Conservation (phyloP, 192 early-diverging fungal species). For the Diversispora eburnea region DNA sequence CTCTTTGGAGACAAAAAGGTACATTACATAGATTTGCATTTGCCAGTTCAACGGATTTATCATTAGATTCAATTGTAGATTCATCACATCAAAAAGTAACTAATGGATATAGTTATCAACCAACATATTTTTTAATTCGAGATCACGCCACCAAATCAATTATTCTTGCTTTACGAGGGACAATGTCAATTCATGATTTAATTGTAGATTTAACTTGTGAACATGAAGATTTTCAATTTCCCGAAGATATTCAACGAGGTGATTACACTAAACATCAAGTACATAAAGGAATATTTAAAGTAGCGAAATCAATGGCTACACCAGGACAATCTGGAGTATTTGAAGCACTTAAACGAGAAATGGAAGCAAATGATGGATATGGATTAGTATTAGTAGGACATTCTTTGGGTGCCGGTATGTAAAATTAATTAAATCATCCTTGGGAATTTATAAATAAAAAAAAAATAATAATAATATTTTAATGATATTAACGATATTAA, state of each 20-base stretch:
- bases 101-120: conserved; percentile 37
- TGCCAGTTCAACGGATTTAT: conserved; percentile 29
- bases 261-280: conserved; percentile 37
- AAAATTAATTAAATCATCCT: not conserved
- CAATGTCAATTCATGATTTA: conserved; percentile 48
- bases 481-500: not conserved
- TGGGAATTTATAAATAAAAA: not conserved
- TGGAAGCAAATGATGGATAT: conserved; percentile 41
- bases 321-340: conserved; percentile 40
- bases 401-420: conserved; percentile 46
- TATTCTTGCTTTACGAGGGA: conserved; percentile 47
- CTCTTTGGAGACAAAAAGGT: not conserved
- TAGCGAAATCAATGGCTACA: conserved; percentile 40
- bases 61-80: conserved; percentile 39
- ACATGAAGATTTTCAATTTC: conserved; percentile 40
- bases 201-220: conserved; percentile 53
- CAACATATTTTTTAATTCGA: conserved; percentile 46
- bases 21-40: conserved; percentile 17
- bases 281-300: conserved; percentile 44
- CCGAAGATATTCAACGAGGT: conserved; percentile 34
- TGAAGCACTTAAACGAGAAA: conserved; percentile 41
- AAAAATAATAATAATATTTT: not conserved
- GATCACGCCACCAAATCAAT: conserved; percentile 43
- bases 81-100: conserved; percentile 37
- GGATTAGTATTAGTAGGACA: conserved; percentile 49